phyloP scores from a whole-genome alignment of 768 basidiomycete species.

The Termitomyces sp. region DNA sequence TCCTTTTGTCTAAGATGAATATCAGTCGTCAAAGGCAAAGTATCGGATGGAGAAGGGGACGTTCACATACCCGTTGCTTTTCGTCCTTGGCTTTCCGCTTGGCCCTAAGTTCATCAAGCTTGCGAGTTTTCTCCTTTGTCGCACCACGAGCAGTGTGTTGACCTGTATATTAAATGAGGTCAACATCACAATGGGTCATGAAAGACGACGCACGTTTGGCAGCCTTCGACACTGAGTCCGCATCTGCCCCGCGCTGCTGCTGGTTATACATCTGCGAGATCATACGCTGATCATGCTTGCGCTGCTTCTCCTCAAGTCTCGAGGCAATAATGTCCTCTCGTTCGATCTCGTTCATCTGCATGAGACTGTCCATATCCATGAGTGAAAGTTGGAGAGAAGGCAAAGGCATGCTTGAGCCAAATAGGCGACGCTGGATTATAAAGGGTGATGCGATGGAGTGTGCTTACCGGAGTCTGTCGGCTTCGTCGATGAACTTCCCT shows the following conservation, averaged over 20 bases:
- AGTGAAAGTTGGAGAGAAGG: constrained; percentile 15
- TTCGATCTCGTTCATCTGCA: constrained; percentile 81
- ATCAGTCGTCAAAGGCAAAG: neutral
- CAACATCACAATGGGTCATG: neutral
- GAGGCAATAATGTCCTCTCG: constrained; percentile 83
- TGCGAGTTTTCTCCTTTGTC: constrained; percentile 76
- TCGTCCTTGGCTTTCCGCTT: constrained; percentile 87
- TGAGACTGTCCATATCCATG: constrained; percentile 47
- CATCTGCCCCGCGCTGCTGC: constrained; percentile 50
- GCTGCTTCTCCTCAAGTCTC: constrained; percentile 78
- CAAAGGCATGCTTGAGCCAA: constrained; percentile 21
- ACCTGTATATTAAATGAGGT: constrained; percentile 37
- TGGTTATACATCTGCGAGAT: constrained; percentile 67
- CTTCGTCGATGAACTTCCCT: constrained; percentile 85
- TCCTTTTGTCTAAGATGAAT: constrained; percentile 35
- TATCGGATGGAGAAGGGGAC: neutral
- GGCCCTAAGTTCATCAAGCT: constrained; percentile 83
- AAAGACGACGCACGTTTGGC: constrained; percentile 62
- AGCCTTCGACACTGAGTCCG: constrained; percentile 64
- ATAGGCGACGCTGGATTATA: constrained; percentile 22
- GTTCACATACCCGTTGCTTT: constrained; percentile 65
- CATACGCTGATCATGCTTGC: constrained; percentile 64
- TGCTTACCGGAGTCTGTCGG: constrained; percentile 76
- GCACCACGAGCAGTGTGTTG: constrained; percentile 71
- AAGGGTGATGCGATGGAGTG: constrained; percentile 14